Base-by-base conservation (phyloP, 1,139 yeast species). In the Fermentozyma sake region DNA sequence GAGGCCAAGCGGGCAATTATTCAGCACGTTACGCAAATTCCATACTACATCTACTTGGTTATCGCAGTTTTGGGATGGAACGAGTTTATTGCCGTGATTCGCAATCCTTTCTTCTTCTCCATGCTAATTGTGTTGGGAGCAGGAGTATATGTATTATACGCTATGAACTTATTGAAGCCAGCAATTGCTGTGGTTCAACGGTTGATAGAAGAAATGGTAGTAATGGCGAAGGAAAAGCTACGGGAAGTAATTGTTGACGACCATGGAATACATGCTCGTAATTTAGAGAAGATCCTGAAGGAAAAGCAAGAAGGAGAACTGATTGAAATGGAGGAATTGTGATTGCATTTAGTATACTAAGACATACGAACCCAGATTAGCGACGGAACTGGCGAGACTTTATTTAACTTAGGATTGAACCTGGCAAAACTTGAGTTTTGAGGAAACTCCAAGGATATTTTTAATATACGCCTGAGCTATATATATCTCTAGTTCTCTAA, bases 51-150 rank as follows among this genome's bases (percentile, higher is more conserved):
- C 35, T 86, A 85, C 55, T 60, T 77, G 13, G 51, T 91, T 6
- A 62, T 91, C 14, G 55, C 82, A 3, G 76, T 84, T 6, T 64
- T 91, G 17, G 98, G 98, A 9, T 91, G 96, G 96, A 89, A 89
- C 55, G 97, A 93, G 63, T 82, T 91, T 44, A 74, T 87, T 82
- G 82, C 94, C 6, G 76, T 91, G 13, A 49, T 91, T 27, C 72
- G 94, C 38, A 89, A 85, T 52, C 98, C 98, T 16, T 48, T 83
- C 14, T 68, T 81, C 43, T 79, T 87, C 45, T 61, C 86, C 12
- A 58, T 80, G 30, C 46, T 75, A 6, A 38, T 74, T 7, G 40
- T 83, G 2, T 22, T 67, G 2, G 74, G 72, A 1, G 86, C 82
- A 0, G 81, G 75, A 2, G 52, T 72, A 2, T 86, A 81, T 48